Evolutionary conservation across 1,284 basidiomycete genomes (phyloP), one percentile per base, ranked within the genome.

Genomic region (Sutorius eximius): DNA sequence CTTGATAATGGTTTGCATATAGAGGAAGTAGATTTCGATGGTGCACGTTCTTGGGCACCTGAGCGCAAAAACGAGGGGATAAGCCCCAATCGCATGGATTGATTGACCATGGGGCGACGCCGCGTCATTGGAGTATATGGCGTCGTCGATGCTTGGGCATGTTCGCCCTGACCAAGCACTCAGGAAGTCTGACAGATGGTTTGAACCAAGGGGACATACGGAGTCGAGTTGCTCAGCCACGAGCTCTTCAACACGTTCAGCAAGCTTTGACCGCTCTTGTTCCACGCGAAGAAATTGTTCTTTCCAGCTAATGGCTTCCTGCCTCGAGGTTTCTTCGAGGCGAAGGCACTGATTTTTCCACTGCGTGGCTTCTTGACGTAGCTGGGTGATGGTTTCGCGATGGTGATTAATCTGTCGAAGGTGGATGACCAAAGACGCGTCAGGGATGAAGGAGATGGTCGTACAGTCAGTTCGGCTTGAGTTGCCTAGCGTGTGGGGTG

Each of bases 301-400:
- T 64, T 87, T 87, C 86, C 86, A 88, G 60, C 83, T 83, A 15
- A 71, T 62, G 2, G 75, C 69, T 60, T 81, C 79, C 37, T 72
- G 71, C 47, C 77, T 69, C 3, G 77, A 77, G 0, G 75, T 70
- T 51, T 80, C 80, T 51, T 79, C 78, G 27, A 77, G 68, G 20
- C 77, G 75, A 49, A 77, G 74, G n/a, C 85, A 80, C 59, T 87
- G 87, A 38, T 83, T 79, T 68, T 86, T 87, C 85, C 85, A 87
- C 52, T 86, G 85, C 3, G 72, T 75, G 0, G 79, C 73, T 65
- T 89, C 86, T 44, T 82, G 77, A n/a, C 80, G 78, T 40, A 88
- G 72, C 56, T 84, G 82, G 1, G 73, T 59, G 53, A 86, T 82
- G 1, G 79, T 81, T 51, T 87, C 85, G 15, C 77, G 72, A 60